Evolutionary conservation across 192 early-diverging fungal genomes (phyloP).

Genomic region (Lunasporangiospora selenospora): DNA sequence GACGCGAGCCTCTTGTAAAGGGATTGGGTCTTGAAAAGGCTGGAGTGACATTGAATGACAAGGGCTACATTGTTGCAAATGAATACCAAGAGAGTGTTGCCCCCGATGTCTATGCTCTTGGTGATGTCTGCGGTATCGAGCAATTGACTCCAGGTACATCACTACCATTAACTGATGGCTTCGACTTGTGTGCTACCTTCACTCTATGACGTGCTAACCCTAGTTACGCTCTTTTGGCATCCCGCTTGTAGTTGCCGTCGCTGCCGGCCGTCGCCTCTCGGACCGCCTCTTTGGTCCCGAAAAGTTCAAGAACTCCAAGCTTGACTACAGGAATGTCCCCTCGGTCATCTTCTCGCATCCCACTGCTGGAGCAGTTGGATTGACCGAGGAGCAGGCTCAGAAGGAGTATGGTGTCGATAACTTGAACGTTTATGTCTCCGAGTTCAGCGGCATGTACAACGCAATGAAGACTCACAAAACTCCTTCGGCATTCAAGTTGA

Average conservation of each 20-base stretch:
- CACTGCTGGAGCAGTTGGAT: constrained; percentile 86
- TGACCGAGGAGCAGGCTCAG: constrained; percentile 85
- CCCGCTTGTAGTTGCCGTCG: constrained; percentile 81
- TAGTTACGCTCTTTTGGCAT: constrained; percentile 1
- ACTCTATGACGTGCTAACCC: constrained; percentile 5
- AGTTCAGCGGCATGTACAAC: constrained; percentile 94
- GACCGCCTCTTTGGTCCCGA: constrained; percentile 91
- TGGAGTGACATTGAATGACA: constrained; percentile 65
- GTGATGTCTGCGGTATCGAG: constrained; percentile 91
- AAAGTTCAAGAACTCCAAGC: constrained; percentile 73
- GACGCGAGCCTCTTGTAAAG: constrained; percentile 79
- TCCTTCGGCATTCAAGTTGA: constrained; percentile 90
- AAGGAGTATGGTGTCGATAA: constrained; percentile 75
- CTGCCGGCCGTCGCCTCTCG: constrained; percentile 87
- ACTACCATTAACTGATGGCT: background rate
- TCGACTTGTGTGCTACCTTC: background rate
- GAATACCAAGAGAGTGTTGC: constrained; percentile 86
- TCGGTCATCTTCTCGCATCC: constrained; percentile 97
- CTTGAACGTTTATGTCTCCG: constrained; percentile 86
- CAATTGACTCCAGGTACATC: constrained; percentile 89
- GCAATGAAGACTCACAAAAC: constrained; percentile 87
- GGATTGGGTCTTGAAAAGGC: constrained; percentile 72
- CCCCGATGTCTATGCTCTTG: constrained; percentile 84
- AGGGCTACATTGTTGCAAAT: constrained; percentile 82
- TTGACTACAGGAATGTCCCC: constrained; percentile 95